Percentiles rank a stretch among this genome's conserved stretches.
Conservation (phyloP, 23 red algal species). For the Gracilaria vermiculophylla region DNA sequence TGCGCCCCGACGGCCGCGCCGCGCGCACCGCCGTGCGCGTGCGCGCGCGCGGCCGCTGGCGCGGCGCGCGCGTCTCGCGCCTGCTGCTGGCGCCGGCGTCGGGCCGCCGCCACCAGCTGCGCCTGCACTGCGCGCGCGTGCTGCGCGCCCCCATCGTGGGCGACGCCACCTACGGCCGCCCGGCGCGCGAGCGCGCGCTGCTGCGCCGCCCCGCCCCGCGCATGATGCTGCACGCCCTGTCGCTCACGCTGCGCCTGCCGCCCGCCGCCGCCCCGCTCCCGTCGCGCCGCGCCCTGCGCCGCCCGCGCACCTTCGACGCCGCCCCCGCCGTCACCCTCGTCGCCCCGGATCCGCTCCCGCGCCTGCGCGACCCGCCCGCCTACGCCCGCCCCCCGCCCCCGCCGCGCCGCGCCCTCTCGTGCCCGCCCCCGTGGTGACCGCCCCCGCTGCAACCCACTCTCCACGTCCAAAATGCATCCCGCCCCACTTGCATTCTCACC, state of each 20-base stretch:
- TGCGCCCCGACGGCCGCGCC: neutral
- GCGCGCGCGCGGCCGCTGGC: slow-evolving; percentile 38
- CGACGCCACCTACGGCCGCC: slow-evolving; percentile 84
- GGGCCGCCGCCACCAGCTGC: slow-evolving; percentile 89
- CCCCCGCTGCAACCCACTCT: too few species aligned
- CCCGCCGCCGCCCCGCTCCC: neutral
- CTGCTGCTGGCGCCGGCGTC: slow-evolving; percentile 49
- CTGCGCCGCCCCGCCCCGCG: slow-evolving; percentile 15
- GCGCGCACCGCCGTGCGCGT: slow-evolving; percentile 15
- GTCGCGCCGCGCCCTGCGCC: neutral
- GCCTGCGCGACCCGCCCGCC: neutral
- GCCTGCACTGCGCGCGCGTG: slow-evolving; percentile 71
- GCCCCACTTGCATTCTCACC: too few species aligned
- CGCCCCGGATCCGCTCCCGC: neutral
- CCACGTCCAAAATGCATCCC: too few species aligned
- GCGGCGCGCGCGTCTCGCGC: slow-evolving; percentile 38
- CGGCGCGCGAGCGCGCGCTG: neutral
- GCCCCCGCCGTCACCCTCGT: neutral
- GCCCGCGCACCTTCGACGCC: too few species aligned
- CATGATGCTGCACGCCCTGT: slow-evolving; percentile 92
- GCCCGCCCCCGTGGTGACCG: too few species aligned
- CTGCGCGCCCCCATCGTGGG: slow-evolving; percentile 80
- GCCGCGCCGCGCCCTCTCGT: neutral
- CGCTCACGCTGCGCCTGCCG: slow-evolving; percentile 36
- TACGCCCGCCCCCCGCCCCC: neutral